These are phyloP conservation scores for Epithemia pelagica DNA, from an alignment of 108 stramenopile genomes.

Conservation along the genomic window DNA sequence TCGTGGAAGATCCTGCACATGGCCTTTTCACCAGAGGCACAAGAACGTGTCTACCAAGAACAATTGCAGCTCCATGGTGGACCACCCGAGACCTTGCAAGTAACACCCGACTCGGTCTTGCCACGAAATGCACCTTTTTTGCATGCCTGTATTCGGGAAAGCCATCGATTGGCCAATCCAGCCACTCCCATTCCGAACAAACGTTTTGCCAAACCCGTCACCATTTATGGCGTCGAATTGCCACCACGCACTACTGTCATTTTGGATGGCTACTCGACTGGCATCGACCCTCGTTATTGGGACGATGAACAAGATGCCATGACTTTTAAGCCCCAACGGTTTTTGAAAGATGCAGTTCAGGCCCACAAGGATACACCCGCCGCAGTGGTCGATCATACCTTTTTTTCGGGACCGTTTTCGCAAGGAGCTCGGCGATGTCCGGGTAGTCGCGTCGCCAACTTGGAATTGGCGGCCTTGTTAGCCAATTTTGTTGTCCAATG, in stretches of 20 bases:
- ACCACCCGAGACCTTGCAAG: no score
- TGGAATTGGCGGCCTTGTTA: conserved; percentile 15
- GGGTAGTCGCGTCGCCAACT: conserved; percentile 18
- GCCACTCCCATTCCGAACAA: conserved; percentile 9
- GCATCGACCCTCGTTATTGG: neutral
- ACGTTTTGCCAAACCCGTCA: conserved; percentile 8
- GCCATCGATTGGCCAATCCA: conserved; percentile 23
- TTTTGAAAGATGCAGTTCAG: conserved; percentile 16
- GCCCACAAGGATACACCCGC: conserved; percentile 19
- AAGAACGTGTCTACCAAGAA: no score
- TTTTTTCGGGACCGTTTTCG: conserved; percentile 24
- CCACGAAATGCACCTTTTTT: conserved; percentile 26
- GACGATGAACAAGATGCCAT: conserved; percentile 8
- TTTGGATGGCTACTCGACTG: conserved; percentile 15
- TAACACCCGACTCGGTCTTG: no score
- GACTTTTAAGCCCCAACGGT: conserved; percentile 23
- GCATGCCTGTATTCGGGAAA: conserved; percentile 23
- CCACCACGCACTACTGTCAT: conserved; percentile 6
- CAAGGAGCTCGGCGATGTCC: conserved; percentile 30
- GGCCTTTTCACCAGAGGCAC: no score
- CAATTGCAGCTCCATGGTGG: no score
- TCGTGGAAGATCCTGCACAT: no score
- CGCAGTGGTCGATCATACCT: conserved; percentile 25
- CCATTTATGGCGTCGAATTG: conserved; percentile 18
- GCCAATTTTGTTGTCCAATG: conserved; percentile 25